Base-by-base conservation (phyloP, 805 yeast genomes). In the Cyberlindnera mississippiensis region DNA sequence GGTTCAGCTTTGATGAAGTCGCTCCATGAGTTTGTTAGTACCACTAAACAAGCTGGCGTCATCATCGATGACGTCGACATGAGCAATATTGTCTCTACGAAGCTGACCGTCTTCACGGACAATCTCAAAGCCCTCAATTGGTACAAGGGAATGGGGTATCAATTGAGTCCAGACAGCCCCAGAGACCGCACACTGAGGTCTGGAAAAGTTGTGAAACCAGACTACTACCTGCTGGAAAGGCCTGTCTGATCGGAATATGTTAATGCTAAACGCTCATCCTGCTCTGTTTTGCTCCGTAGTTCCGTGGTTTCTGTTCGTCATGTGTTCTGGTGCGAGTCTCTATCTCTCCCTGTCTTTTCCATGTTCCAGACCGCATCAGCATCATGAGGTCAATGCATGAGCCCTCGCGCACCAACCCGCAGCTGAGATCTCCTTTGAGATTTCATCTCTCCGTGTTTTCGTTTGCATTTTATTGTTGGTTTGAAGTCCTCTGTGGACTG, bases 31-130 rank as follows among this genome's bases (percentile, higher is more conserved):
- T 42, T 71, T 4, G 63, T 68, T 0, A 50, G 36, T 13, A 29
- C 29, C 4, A 33, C 46, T 12, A n/a, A 32, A 5, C 9, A 15
- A 2, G 38, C 41, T n/a, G 37, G 11, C 3, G 18, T 37, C 1
- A 9, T n/a, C 5, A n/a, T 46, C 3, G 29, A 30, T 2, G 46
- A 37, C 6, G 30, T 41, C 3, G 41, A 40, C 9, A n/a, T 39
- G 2, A 13, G 33, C 10, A 35, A 41, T 13, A 14, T 56, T 3
- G 42, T 33, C n/a, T 50, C 49, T 1, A 45, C 52, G 10, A 55
- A 53, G 28, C 56, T 78, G 30, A 78, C 83, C 2, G 83, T 77
- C 1, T 78, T 78, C 49, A 46, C 71, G 19, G 67, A 63, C 14
- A 78, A 78, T 20, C 8, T 20, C 48, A 51, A 44, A 2, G 81